A percentile compares a stretch with the other conserved stretches of the same genome.
phyloP scores from a whole-genome alignment of 441 rosid species.

The Hura crepitans region DNA sequence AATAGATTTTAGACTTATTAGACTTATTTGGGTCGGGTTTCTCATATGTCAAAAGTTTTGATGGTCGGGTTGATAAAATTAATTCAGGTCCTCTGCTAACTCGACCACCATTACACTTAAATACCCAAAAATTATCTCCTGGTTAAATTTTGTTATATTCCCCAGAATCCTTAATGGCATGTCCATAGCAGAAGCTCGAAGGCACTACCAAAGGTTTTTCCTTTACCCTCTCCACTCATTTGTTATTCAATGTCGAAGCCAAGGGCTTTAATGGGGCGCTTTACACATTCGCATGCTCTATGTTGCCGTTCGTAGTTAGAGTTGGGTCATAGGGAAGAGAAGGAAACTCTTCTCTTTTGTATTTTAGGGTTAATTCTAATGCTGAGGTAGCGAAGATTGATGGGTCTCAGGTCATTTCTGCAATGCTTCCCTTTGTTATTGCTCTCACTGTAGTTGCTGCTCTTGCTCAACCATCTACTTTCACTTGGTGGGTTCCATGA shows the following conservation, averaged over 20 bases:
- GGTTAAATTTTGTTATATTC: no score
- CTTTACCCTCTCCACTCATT: background rate
- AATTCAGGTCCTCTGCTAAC: no score
- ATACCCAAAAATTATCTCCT: no score
- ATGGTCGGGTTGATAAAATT: no score
- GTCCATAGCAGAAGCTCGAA: no score
- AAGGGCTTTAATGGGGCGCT: constrained; percentile 25
- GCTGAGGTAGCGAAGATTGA: constrained; percentile 37
- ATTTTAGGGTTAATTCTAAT: constrained; percentile 45
- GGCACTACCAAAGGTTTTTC: no score
- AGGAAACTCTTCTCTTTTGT: constrained; percentile 44
- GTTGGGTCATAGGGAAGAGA: constrained; percentile 51
- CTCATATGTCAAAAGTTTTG: no score
- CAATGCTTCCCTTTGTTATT: constrained; percentile 86
- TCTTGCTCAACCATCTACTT: constrained; percentile 66
- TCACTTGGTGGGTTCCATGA: constrained; percentile 50
- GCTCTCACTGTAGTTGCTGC: constrained; percentile 79
- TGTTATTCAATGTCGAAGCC: constrained; percentile 17
- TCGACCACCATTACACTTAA: no score
- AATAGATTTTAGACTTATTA: no score
- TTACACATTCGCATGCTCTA: constrained; percentile 42
- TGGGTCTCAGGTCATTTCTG: constrained; percentile 66
- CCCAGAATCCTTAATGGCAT: no score
- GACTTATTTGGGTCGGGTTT: no score
- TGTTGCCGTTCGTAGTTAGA: constrained; percentile 52